Base-by-base conservation (phyloP, 768 basidiomycete genomes). In the Lyophyllum decastes region DNA sequence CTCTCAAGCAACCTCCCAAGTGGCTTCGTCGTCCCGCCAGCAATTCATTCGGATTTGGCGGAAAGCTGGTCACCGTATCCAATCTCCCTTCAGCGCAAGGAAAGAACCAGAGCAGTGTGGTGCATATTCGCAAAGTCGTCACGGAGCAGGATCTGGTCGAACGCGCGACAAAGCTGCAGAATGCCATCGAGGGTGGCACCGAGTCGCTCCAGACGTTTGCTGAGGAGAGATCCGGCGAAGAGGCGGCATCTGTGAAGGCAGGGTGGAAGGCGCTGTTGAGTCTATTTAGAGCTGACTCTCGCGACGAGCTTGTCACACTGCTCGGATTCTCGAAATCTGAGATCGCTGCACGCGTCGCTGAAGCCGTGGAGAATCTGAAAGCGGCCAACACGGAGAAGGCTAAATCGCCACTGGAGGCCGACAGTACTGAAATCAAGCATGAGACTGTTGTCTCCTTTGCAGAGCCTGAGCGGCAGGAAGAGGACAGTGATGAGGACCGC, bases 251-350 rank as follows among this genome's bases (percentile, higher is more conserved):
- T 25, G 73, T 69, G 45, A 74, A 78, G 46, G 86, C 83, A 14
- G 83, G 86, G 7, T 97, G 95, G 95, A 94, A 89, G 68, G 93
- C 94, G 0, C 72, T 98, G n/a, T 71, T 87, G 49, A 92, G 89
- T 62, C 76, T 98, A 24, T 98, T 97, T 83, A 85, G 86, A 62
- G 88, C 94, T 0, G 84, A 95, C 69, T 94, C 94, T 9, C 78
- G 94, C 53, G 92, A 95, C 25, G 94, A 98, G 72, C 79, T 98
- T 5, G 88, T 98, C 49, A 89, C 88, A 2, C 74, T 98, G 1
- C 81, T 99, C 14, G 96, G 95, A 0, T 98, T 95, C 72, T 95
- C 94, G 2, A 95, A 96, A 72, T 83, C 82, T 10, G 93, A 95
- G 61, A 84, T 97, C 17, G 86, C 85, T 2, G 74, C 78, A 4